Conservation (phyloP, 176 grass and related monocot species). For the Zoysia japonica region DNA sequence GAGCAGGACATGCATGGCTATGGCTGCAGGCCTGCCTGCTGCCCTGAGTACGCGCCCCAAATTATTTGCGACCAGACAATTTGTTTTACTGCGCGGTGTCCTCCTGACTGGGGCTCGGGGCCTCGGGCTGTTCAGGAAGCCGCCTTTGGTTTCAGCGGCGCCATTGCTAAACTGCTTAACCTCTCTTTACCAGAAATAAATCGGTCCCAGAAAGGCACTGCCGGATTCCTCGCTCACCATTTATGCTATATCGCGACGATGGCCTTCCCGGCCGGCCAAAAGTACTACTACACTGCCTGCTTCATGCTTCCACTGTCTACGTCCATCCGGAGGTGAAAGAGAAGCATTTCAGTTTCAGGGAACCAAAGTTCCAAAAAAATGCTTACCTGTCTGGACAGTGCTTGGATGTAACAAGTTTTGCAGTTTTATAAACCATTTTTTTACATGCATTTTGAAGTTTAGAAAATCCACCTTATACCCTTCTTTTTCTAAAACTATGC, state of each 20-base stretch:
- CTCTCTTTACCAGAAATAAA: conserved; percentile 31
- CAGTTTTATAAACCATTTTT: too few species aligned
- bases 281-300: background rate
- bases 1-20: background rate
- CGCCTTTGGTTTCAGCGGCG: background rate
- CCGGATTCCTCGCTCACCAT: conserved; percentile 9
- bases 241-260: background rate
- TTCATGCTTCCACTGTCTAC: too few species aligned
- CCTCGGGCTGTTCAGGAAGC: too few species aligned
- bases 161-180: conserved; percentile 39
- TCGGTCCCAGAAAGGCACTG: conserved; percentile 29
- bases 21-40: background rate
- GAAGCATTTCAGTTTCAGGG: too few species aligned
- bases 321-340: too few species aligned
- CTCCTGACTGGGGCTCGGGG: background rate
- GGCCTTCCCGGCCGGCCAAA: background rate
- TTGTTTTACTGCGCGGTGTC: conserved; percentile 34
- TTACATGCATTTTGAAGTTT: too few species aligned
- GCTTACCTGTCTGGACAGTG: too few species aligned
- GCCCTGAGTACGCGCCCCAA: conserved; percentile 2
- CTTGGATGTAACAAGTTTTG: too few species aligned
- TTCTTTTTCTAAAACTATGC: too few species aligned
- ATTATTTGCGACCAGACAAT: conserved; percentile 44
- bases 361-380: too few species aligned
- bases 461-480: too few species aligned